phyloP scores from a whole-genome alignment of 345 rosid genomes.

The Rhizophora apiculata region DNA sequence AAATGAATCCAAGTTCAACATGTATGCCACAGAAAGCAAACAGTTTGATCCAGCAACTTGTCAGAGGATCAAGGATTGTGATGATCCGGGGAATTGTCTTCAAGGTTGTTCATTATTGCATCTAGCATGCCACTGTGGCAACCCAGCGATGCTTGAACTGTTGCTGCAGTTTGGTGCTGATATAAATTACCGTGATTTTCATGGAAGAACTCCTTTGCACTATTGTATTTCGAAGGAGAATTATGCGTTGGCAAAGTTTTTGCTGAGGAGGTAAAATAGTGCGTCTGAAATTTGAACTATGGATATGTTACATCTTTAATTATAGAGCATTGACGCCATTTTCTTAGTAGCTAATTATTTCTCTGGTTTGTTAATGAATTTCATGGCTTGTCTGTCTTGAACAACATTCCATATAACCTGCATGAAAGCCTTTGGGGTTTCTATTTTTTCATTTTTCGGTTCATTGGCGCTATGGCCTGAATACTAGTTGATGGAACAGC shows the following conservation, averaged over 20 bases:
- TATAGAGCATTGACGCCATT: no score
- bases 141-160: slow-evolving; percentile 64
- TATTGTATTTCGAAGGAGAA: slow-evolving; percentile 57
- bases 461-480: no score
- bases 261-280: slow-evolving; percentile 60
- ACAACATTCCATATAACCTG: no score
- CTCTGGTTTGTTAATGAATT: no score
- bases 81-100: slow-evolving; percentile 58
- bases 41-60: slow-evolving; percentile 52
- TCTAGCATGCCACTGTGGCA: slow-evolving; percentile 63
- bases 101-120: slow-evolving; percentile 82
- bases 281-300: background rate
- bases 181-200: slow-evolving; percentile 61
- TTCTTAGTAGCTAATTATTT: no score
- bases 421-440: no score
- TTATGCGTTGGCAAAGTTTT: slow-evolving; percentile 62
- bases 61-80: slow-evolving; percentile 52
- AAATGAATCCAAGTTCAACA: slow-evolving; percentile 23
- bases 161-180: slow-evolving; percentile 78
- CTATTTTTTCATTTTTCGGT: no score
- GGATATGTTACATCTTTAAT: background rate
- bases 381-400: no score
- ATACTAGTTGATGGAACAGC: no score
- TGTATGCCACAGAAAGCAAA: slow-evolving; percentile 23
- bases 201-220: slow-evolving; percentile 84